A percentile compares a stretch with the other conserved stretches of the same genome.
Conservation (phyloP, 1,139 yeast genomes). For the Pichia sp. region DNA sequence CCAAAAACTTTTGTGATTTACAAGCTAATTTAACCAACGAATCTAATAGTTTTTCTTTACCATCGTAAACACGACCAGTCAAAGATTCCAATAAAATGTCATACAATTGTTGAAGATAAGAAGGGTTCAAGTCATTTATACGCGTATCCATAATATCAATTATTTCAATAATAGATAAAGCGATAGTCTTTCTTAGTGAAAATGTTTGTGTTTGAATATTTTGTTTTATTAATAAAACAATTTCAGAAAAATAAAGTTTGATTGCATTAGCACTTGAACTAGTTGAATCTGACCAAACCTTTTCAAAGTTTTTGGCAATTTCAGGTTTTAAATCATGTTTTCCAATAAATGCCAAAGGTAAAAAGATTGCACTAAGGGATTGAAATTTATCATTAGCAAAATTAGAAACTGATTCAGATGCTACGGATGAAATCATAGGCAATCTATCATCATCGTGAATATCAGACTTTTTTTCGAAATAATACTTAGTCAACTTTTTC, state of each 20-base stretch:
- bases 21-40: constrained; percentile 59
- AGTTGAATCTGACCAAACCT: constrained; percentile 76
- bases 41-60: constrained; percentile 70
- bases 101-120: constrained; percentile 37
- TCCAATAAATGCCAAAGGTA: constrained; percentile 78
- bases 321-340: constrained; percentile 54
- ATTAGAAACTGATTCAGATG: constrained; percentile 62
- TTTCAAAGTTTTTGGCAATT: constrained; percentile 46
- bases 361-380: constrained; percentile 53
- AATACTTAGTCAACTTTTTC: constrained; percentile 43
- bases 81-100: constrained; percentile 55
- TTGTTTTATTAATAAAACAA: constrained; percentile 43
- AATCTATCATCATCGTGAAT: constrained; percentile 15
- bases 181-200: constrained; percentile 63
- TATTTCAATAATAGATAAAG: constrained; percentile 60
- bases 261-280: constrained; percentile 68
- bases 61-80: constrained; percentile 80
- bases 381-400: constrained; percentile 68
- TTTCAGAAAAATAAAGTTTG: constrained; percentile 67
- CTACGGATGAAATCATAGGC: constrained; percentile 51
- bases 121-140: constrained; percentile 30
- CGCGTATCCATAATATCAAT: constrained; percentile 35
- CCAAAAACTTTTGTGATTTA: constrained; percentile 36
- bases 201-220: constrained; percentile 56
- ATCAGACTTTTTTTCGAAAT: constrained; percentile 46